A percentile compares a stretch with the other conserved stretches of the same genome.
phyloP scores from a whole-genome alignment of 2,329 filamentous ascomycete genomes.

The Teratosphaeria epicoccoides region DNA sequence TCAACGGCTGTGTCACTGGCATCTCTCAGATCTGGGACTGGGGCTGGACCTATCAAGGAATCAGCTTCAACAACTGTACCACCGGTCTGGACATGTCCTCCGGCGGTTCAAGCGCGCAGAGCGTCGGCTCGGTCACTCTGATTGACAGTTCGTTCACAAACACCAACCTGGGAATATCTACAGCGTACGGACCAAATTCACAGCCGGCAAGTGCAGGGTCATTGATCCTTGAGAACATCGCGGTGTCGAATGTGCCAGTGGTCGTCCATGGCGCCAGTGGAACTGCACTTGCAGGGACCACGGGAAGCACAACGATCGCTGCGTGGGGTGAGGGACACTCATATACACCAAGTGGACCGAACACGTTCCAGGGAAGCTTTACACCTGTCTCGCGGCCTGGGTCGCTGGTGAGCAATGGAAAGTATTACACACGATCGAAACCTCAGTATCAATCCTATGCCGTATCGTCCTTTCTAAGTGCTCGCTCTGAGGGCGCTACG shows the following conservation, averaged over 20 bases:
- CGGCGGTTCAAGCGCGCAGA: slow-evolving; percentile 32
- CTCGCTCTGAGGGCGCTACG: slow-evolving; percentile 30
- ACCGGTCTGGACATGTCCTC: slow-evolving; percentile 42
- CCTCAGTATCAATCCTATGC: slow-evolving; percentile 41
- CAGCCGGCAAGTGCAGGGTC: slow-evolving; percentile 38
- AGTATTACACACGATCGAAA: slow-evolving; percentile 43
- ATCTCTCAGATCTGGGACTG: slow-evolving; percentile 51
- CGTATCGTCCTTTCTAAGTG: slow-evolving; percentile 33
- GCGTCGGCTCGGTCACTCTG: slow-evolving; percentile 45
- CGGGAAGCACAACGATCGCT: slow-evolving; percentile 27
- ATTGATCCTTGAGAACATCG: slow-evolving; percentile 46
- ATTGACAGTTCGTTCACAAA: slow-evolving; percentile 46
- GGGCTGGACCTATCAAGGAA: slow-evolving; percentile 38
- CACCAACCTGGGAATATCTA: slow-evolving; percentile 41
- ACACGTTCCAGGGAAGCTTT: slow-evolving; percentile 34
- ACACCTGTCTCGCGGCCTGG: slow-evolving; percentile 34
- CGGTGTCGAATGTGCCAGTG: slow-evolving; percentile 39
- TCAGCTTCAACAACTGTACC: slow-evolving; percentile 43
- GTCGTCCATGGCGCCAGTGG: slow-evolving; percentile 32
- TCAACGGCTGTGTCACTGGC: slow-evolving; percentile 42
- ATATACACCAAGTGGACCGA: slow-evolving; percentile 36
- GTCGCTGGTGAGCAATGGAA: slow-evolving; percentile 35
- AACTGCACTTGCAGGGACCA: slow-evolving; percentile 27
- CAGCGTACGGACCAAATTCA: slow-evolving; percentile 33
- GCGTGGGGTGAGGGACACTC: slow-evolving; percentile 36